Evolutionary conservation across 169 alveolate genomes (phyloP), one percentile per base, ranked within the genome.

Genomic region (Fabrea salina): DNA sequence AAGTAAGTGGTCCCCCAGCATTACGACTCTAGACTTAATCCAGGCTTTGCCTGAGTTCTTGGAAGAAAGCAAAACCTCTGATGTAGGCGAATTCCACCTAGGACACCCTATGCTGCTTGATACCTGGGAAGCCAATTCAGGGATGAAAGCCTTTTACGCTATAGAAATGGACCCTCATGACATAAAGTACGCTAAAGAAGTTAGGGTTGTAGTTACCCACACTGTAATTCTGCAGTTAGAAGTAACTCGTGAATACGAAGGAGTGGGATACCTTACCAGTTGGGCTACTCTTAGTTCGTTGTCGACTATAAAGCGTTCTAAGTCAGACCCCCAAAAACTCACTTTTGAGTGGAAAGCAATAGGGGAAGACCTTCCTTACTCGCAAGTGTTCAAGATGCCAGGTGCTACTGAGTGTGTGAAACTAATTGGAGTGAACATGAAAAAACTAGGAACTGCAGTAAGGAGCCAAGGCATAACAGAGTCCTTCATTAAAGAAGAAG

Each of bases 1-100:
- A 40, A 43, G 51, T 40, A 58, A 58, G 27, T 84, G 86, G 84
- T 53, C 83, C 4, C 75, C 66, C 5, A 58, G 76, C 39, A 74
- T 74, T 39, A 84, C 76, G 53, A n/a, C 80, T 56, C 43, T 57
- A 58, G 80, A 76, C 56, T 61, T 84, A 66, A 75, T 84, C 7
- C 40, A 25, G 43, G 51, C 56, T 33, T 32, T 84, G 43, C 90
- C 90, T 44, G 67, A 80, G 50, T 84, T 79, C 61, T 30, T 84
- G 8, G 49, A 50, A 27, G 68, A 79, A 27, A 68, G 33, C 16
- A 37, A 33, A 25, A 32, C 19, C 41, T 4, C 25, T 4, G 81
- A 74, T 4, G 40, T 51, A 19, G 81, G 81, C 2, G 53, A 51
- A 30, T 74, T 74, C 11, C 72, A 74, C 13, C 33, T 74, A n/a